Base-by-base conservation (phyloP, 805 yeast species). In the Kuraishia cidri region DNA sequence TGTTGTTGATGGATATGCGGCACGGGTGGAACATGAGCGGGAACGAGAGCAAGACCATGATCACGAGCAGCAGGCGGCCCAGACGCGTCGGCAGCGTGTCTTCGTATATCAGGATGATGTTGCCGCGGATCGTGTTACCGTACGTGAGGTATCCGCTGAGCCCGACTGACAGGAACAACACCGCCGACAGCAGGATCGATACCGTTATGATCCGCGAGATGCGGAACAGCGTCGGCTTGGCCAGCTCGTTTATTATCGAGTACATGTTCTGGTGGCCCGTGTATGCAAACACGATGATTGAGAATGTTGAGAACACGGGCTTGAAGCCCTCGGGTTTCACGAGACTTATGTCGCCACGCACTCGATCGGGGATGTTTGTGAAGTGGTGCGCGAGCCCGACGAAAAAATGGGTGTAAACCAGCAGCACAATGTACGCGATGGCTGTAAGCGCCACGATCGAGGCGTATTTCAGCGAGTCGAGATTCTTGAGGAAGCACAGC, bases 21-120 rank as follows among this genome's bases (percentile, higher is more conserved):
- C 86, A 75, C 14, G 94, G 94, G 52, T 82, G 86, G 46, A 85
- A 80, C 66, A 82, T 75, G 37, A 83, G 63, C 11, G 94, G 94
- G 55, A 66, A 83, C 4, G 87, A 77, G 26, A 83, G 59, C n/a
- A 76, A 59, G 11, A 83, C 82, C 88, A 82, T 80, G 13, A 76
- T 51, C 1, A 78, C 82, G 23, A 83, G 62, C 28, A 81, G 64
- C 22, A 72, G 60, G 41, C 81, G 69, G 5, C 85, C 92, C 12
- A 64, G 26, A 27, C 54, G 54, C 2, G 79, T 64, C 33, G 66
- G 57, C 8, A 63, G 44, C 3, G 74, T 64, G 35, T 67, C 60
- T 5, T 79, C 71, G 46, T 82, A 83, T 69, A 79, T 71, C 37
- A 81, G 54, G 33, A 83, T 68, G 42, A 83, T 72, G 49, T 83